These are phyloP conservation scores for Aspergillus neotritici DNA, from an alignment of 2,329 filamentous ascomycete species.

Conservation along the genomic window DNA sequence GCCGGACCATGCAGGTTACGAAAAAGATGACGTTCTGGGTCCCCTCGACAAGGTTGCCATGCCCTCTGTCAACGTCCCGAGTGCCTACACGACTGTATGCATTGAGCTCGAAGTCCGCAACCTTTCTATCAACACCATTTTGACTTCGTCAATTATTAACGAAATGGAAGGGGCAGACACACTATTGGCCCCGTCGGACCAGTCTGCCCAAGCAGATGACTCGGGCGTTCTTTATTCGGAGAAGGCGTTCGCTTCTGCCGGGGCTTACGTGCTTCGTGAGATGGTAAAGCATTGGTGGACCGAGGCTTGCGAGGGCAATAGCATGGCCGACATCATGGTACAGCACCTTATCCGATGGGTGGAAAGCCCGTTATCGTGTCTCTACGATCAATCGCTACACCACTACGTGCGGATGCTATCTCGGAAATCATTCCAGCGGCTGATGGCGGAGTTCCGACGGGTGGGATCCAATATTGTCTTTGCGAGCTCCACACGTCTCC, in stretches of 20 bases:
- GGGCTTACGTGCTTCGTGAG: conserved; percentile 83
- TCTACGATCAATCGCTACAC: conserved; percentile 90
- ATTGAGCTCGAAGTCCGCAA: conserved; percentile 93
- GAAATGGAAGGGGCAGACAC: conserved; percentile 88
- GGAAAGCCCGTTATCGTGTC: conserved; percentile 83
- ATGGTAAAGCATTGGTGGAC: conserved; percentile 99
- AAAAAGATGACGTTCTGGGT: conserved; percentile 81
- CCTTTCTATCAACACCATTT: conserved; percentile 92
- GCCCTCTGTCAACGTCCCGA: conserved; percentile 88
- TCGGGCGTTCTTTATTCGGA: conserved; percentile 72
- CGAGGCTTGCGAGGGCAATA: conserved; percentile 82
- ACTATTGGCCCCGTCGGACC: conserved; percentile 71
- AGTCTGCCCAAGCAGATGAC: conserved; percentile 56
- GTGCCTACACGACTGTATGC: conserved; percentile 91
- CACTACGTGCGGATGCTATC: conserved; percentile 99
- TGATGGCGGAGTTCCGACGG: conserved; percentile 93
- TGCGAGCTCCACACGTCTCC: conserved; percentile 78
- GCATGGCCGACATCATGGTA: conserved; percentile 96
- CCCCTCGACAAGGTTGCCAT: conserved; percentile 82
- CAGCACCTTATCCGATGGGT: conserved; percentile 98
- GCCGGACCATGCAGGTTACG: conserved; percentile 92
- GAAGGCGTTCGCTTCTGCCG: conserved; percentile 86
- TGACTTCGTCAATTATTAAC: conserved; percentile 94
- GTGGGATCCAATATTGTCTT: conserved; percentile 96
- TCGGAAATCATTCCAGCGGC: conserved; percentile 89